Evolutionary conservation across 2,329 filamentous ascomycete species (phyloP).

Genomic region (Arachnomyces sp.): DNA sequence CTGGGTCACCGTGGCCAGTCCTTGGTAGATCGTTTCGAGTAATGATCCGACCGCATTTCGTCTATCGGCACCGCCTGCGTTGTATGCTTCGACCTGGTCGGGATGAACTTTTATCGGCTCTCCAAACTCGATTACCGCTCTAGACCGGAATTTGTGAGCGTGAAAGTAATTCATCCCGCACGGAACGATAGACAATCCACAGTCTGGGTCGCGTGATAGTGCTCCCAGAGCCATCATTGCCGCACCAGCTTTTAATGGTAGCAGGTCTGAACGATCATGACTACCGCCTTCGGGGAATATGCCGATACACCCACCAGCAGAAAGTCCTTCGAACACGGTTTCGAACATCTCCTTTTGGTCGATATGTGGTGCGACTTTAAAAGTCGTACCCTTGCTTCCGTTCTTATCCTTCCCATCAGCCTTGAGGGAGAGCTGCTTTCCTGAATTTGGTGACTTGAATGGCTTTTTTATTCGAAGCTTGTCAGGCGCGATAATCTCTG

Average conservation of each 20-base stretch:
- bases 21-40: conserved; percentile 68
- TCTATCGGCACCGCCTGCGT: conserved; percentile 53
- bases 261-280: conserved; percentile 74
- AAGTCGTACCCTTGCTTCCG: conserved; percentile 55
- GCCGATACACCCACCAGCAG: conserved; percentile 71
- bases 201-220: conserved; percentile 65
- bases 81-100: conserved; percentile 70
- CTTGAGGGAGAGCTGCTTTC: conserved; percentile 31
- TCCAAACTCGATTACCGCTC: conserved; percentile 80
- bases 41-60: conserved; percentile 71
- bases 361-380: conserved; percentile 72
- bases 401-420: conserved; percentile 65
- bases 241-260: conserved; percentile 79
- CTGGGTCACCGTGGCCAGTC: conserved; percentile 72
- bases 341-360: conserved; percentile 82
- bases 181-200: conserved; percentile 77
- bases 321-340: conserved; percentile 68
- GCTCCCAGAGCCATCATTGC: conserved; percentile 85
- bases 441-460: conserved; percentile 62
- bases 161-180: conserved; percentile 97
- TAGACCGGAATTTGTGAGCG: conserved; percentile 81
- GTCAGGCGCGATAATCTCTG: conserved; percentile 62
- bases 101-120: conserved; percentile 66
- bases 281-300: conserved; percentile 87
- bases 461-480: conserved; percentile 70